Percentiles rank a stretch among this genome's conserved stretches.
phyloP scores from a whole-genome alignment of 2,329 filamentous ascomycete genomes.

The Cadophora luteo-olivacea region DNA sequence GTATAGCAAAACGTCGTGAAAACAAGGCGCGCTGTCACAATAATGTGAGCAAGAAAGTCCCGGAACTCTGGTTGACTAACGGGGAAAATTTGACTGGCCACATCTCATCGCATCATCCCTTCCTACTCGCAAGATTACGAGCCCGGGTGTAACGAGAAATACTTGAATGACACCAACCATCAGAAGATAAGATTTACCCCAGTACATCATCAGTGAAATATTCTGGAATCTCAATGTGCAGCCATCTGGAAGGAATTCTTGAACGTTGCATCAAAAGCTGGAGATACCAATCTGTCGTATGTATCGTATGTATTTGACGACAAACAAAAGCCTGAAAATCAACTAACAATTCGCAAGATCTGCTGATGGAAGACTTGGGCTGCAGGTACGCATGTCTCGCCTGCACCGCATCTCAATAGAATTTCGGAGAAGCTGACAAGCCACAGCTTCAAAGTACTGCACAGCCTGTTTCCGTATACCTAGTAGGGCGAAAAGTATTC shows the following conservation, averaged over 20 bases:
- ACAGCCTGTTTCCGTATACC: neutral
- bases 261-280: neutral
- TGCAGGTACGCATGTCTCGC: neutral
- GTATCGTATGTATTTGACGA: neutral
- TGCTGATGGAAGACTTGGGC: neutral
- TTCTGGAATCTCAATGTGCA: conserved; percentile 1
- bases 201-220: neutral
- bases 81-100: neutral
- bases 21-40: neutral
- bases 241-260: neutral
- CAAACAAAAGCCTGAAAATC: neutral
- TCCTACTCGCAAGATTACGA: neutral
- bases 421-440: neutral
- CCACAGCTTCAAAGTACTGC: neutral
- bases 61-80: neutral
- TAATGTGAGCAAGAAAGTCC: neutral
- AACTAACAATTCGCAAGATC: neutral
- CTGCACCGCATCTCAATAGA: neutral
- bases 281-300: neutral
- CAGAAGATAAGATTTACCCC: neutral
- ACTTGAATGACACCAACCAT: neutral
- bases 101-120: neutral
- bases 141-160: neutral
- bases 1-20: neutral
- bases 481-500: neutral